These are phyloP conservation scores for Calendula officinalis DNA, from an alignment of 129 eudicot genomes.

Conservation along the genomic window DNA sequence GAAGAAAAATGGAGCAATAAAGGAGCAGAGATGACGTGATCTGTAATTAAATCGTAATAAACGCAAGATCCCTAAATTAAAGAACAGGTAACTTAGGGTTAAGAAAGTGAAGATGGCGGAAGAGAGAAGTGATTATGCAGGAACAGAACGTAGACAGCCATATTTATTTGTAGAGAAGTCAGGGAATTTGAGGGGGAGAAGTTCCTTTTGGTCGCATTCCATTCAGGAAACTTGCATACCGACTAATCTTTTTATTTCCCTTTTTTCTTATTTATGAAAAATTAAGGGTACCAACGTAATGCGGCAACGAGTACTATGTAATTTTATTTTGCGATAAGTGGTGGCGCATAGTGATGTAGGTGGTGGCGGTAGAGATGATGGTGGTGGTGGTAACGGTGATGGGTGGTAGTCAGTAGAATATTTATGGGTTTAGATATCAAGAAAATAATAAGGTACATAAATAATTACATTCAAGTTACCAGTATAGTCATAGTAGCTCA, in stretches of 20 bases:
- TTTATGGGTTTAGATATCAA: too few relatives aligned
- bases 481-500: too few relatives aligned
- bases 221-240: slow-evolving; percentile 22
- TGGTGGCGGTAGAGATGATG: too few relatives aligned
- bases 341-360: too few relatives aligned
- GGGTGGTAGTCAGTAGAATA: too few relatives aligned
- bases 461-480: too few relatives aligned
- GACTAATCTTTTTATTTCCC: not conserved
- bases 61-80: slow-evolving; percentile 21
- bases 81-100: slow-evolving; percentile 21
- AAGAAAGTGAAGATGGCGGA: slow-evolving; percentile 35
- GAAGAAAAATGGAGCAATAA: slow-evolving; percentile 7
- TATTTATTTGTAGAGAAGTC: not conserved
- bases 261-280: not conserved
- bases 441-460: too few relatives aligned
- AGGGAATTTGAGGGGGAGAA: slow-evolving; percentile 14
- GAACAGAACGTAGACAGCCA: slow-evolving; percentile 12
- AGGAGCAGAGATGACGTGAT: slow-evolving; percentile 27
- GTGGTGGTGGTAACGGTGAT: too few relatives aligned
- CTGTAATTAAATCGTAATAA: slow-evolving; percentile 7
- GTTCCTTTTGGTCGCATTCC: slow-evolving; percentile 24
- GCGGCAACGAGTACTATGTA: too few relatives aligned
- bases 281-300: too few relatives aligned
- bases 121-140: slow-evolving; percentile 21
- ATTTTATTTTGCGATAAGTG: too few relatives aligned